Evolutionary conservation across 768 basidiomycete genomes (phyloP), one percentile per base, ranked within the genome.

Genomic region (Phylloporus sp.): DNA sequence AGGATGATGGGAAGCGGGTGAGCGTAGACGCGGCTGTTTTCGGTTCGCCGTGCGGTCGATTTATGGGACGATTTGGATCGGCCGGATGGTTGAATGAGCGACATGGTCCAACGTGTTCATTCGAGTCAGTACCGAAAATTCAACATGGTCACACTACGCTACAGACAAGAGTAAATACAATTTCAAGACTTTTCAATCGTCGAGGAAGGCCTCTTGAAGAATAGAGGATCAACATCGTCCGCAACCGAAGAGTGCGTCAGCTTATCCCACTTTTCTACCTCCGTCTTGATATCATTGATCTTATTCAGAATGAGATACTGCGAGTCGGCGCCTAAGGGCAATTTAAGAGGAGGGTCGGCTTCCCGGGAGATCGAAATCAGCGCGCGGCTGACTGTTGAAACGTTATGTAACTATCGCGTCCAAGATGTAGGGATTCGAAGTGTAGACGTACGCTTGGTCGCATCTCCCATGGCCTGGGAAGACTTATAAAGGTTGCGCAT

Each of bases 1-100:
- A 80, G 72, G 39, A 84, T 62, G 35, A 76, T 55, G 0, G 89
- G 90, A n/a, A 91, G 76, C 1, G 85, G 82, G 48, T 84, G 67
- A 0, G 74, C 81, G 49, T 90, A 88, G 37, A 84, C 76, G 41
- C 71, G 69, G 60, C 86, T 82, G 56, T 79, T 84, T 58, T 89
- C 84, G 22, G 74, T 68, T 38, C 77, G 75, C 14, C 74, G 71
- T 31, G 72, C 74, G 15, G 76, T 75, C 5, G 70, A 71, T 68
- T 88, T 89, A 18, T 55, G 50, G 29, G 63, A 51, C 6, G 43
- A 68, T 64, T 61, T 73, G 32, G 71, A 50, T 9, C 68, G 71
- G 34, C 57, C 64, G 50, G 58, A 64, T 35, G 74, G 71, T 9
- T 69, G 68, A 33, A 77, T 72, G 50, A 72, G 66, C n/a, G 80